A percentile compares a stretch with the other conserved stretches of the same genome.
These are phyloP conservation scores for Juglanconis sp. DNA, from an alignment of 2,329 filamentous ascomycete genomes.

Conservation along the genomic window DNA sequence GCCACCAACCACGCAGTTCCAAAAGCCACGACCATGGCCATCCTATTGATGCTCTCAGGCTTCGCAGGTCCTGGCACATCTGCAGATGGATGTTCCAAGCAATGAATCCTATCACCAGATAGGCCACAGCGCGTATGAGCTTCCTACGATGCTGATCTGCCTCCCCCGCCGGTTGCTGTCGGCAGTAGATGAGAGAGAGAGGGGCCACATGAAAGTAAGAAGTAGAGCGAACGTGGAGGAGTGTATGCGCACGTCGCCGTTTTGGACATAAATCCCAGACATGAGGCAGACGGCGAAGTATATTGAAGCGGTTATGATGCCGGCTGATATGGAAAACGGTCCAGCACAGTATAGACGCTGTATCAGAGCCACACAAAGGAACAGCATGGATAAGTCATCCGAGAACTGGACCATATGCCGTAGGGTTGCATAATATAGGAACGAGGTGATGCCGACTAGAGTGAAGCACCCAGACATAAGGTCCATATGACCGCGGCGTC, in stretches of 20 bases:
- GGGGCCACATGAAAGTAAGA: constrained; percentile 29
- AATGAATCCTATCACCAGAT: constrained; percentile 43
- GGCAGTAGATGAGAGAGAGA: constrained; percentile 32
- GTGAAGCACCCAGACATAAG: constrained; percentile 40
- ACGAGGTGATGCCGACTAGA: constrained; percentile 39
- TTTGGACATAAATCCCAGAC: constrained; percentile 39
- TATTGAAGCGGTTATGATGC: constrained; percentile 34
- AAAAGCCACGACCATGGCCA: constrained; percentile 54
- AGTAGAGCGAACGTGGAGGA: constrained; percentile 33
- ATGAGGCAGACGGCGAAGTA: constrained; percentile 39
- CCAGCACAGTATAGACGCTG: constrained; percentile 45
- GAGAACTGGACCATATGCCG: constrained; percentile 41
- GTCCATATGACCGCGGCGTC: constrained; percentile 37
- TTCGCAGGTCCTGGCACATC: constrained; percentile 46
- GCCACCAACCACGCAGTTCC: constrained; percentile 64
- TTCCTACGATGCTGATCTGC: constrained; percentile 23
- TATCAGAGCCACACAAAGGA: constrained; percentile 49
- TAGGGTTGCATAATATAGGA: constrained; percentile 43
- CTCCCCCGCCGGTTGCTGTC: constrained; percentile 26
- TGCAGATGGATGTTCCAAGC: constrained; percentile 58
- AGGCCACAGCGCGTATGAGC: constrained; percentile 27
- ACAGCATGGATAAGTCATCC: constrained; percentile 58
- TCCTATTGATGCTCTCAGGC: constrained; percentile 41
- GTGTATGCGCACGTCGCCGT: constrained; percentile 42
- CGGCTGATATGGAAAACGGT: constrained; percentile 33